Conservation (phyloP, 768 basidiomycete genomes). For the Boletellus ananiceps region DNA sequence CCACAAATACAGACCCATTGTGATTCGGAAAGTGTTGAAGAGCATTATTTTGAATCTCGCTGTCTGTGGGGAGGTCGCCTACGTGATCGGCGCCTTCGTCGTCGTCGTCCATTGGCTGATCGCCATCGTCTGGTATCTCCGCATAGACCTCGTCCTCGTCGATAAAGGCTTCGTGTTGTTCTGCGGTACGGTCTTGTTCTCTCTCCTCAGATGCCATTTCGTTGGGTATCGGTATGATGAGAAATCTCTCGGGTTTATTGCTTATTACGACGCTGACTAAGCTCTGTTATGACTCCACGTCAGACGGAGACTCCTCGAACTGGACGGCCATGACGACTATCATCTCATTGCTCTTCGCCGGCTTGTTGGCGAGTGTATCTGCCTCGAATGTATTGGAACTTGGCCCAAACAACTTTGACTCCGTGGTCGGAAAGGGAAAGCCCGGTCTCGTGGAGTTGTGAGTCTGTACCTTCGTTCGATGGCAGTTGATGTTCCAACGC, state of each 20-base stretch:
- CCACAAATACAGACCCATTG: slow-evolving; percentile 72
- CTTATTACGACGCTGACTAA: slow-evolving; percentile 19
- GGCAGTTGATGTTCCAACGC: background rate
- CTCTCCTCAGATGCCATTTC: slow-evolving; percentile 33
- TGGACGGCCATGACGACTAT: slow-evolving; percentile 52
- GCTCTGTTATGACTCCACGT: slow-evolving; percentile 27
- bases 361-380: slow-evolving; percentile 48
- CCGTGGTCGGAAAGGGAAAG: slow-evolving; percentile 69
- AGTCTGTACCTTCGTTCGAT: slow-evolving; percentile 30
- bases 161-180: slow-evolving; percentile 57
- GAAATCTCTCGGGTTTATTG: background rate
- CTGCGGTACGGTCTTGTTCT: slow-evolving; percentile 32
- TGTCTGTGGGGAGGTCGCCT: slow-evolving; percentile 40
- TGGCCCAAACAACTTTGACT: slow-evolving; percentile 68
- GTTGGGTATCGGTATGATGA: slow-evolving; percentile 1
- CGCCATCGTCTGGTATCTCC: slow-evolving; percentile 63
- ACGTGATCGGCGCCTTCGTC: slow-evolving; percentile 49
- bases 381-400: slow-evolving; percentile 88
- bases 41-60: slow-evolving; percentile 54
- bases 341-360: slow-evolving; percentile 51
- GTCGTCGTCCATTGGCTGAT: slow-evolving; percentile 70
- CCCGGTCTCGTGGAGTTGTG: slow-evolving; percentile 91
- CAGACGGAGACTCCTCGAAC: slow-evolving; percentile 9
- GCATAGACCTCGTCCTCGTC: slow-evolving; percentile 58
- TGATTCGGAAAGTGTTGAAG: slow-evolving; percentile 69